Percentiles rank a stretch among this genome's conserved stretches.
Evolutionary conservation across 1,139 yeast species (phyloP).

Genomic region (Protomyces gravidus): DNA sequence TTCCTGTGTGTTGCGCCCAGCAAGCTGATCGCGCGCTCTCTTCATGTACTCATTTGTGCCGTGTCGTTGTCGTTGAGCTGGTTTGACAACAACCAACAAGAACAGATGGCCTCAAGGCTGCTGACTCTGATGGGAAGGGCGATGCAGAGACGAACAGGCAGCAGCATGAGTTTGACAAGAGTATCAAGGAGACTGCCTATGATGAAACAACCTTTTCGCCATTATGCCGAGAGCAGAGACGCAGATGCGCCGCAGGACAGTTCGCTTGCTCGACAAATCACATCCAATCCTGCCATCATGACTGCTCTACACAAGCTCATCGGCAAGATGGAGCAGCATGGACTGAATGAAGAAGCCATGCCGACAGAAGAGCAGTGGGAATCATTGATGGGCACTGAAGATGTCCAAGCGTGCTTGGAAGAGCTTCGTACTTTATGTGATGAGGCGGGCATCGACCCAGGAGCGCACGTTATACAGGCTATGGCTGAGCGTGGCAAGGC

Average conservation of each 20-base stretch:
- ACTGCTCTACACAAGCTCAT: neutral
- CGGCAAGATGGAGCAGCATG: neutral
- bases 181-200: too few species aligned
- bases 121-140: too few species aligned
- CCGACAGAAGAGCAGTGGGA: neutral
- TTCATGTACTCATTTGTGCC: too few species aligned
- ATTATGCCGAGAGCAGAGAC: neutral
- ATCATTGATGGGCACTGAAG: neutral
- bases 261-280: neutral
- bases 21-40: conserved; percentile 1
- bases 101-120: too few species aligned
- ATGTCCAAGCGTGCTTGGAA: neutral
- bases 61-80: too few species aligned
- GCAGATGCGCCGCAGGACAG: neutral
- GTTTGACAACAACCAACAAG: too few species aligned
- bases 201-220: too few species aligned
- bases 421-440: neutral
- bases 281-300: conserved; percentile 1
- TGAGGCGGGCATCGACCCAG: neutral
- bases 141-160: too few species aligned
- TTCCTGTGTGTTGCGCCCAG: neutral
- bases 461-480: neutral
- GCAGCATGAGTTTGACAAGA: too few species aligned
- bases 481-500: neutral
- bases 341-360: neutral